Base-by-base conservation (phyloP, 2,329 filamentous ascomycete genomes). In the Aspergillus neotritici region DNA sequence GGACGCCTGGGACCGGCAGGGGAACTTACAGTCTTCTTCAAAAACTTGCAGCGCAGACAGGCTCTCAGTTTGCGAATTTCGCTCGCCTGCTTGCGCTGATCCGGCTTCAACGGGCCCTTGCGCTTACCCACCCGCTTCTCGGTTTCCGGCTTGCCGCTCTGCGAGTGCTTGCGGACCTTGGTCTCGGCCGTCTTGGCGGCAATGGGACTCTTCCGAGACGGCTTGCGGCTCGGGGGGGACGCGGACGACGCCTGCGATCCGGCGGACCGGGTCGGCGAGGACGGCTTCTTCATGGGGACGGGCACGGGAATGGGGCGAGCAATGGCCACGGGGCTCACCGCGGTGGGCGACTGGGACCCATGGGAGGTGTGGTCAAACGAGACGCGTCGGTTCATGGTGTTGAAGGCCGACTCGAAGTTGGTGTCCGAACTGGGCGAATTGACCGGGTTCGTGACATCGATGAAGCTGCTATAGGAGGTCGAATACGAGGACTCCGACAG, bases 11-110 rank as follows among this genome's bases (percentile, higher is more conserved):
- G 9, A 37, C n/a, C 11, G 16, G 25, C 6, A n/a, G 5, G 11
- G 11, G 32, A 8, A 49, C 65, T 57, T 57, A 69, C 65, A 37
- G 91, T 96, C 79, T 97, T 97, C 79, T 97, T 97, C 66, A 97
- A 77, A 75, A 96, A 97, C 73, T 96, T 96, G 80, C 91, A 97
- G 53, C 91, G 84, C 57, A 97, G 75, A 67, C 91, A 97, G 37
- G 91, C 91, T 62, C 91, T 80, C 57, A 96, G 75, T 70, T 97
- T 97, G 66, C 91, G 83, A 64, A 97, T 97, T 70, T 97, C 91
- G 60, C 90, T 93, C 17, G 91, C 91, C 69, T 96, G 91, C 71
- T 95, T 94, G 55, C 91, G 81, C 74, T 96, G 91, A 67, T 97
- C 91, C 9, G 90, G 89, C 59, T 89, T 78, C 55, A 97, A 79